phyloP scores from a whole-genome alignment of 148 eudicot species.

The Mesembryanthemum crystallinum region DNA sequence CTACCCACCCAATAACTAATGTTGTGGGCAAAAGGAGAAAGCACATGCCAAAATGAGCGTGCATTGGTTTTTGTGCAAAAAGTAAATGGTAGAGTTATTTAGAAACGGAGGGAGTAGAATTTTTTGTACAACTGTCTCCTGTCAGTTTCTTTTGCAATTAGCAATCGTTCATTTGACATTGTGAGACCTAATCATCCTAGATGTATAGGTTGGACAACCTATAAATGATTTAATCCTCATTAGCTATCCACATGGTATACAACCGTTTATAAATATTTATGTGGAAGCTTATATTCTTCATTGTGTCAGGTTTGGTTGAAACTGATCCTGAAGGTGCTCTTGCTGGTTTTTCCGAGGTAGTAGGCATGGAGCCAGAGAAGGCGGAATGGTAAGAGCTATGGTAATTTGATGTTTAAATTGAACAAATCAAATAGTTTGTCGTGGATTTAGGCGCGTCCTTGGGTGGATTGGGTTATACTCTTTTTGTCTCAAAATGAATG shows the following conservation, averaged over 20 bases:
- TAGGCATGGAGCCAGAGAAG: constrained; percentile 81
- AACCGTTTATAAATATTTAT: neutral
- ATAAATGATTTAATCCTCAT: neutral
- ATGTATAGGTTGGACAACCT: neutral
- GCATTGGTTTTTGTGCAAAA: too few species aligned
- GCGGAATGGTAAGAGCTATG: constrained; percentile 75
- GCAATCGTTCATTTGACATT: neutral
- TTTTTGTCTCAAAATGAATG: neutral
- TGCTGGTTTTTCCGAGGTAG: constrained; percentile 83
- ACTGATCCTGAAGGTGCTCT: constrained; percentile 93
- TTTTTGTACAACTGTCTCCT: too few species aligned
- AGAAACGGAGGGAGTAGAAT: too few species aligned
- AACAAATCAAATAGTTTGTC: neutral
- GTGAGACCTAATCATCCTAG: neutral
- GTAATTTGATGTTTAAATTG: neutral
- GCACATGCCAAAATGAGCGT: too few species aligned
- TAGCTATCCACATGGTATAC: neutral
- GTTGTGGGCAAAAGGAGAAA: too few species aligned
- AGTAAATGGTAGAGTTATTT: too few species aligned
- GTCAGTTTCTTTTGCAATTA: neutral
- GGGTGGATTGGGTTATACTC: neutral
- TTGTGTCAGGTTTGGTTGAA: constrained; percentile 70
- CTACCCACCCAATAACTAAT: too few species aligned
- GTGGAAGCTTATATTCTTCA: neutral
- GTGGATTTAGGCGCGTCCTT: neutral